Evolutionary conservation across 2,329 filamentous ascomycete species (phyloP).

Genomic region (Scedosporium aurantiacum): DNA sequence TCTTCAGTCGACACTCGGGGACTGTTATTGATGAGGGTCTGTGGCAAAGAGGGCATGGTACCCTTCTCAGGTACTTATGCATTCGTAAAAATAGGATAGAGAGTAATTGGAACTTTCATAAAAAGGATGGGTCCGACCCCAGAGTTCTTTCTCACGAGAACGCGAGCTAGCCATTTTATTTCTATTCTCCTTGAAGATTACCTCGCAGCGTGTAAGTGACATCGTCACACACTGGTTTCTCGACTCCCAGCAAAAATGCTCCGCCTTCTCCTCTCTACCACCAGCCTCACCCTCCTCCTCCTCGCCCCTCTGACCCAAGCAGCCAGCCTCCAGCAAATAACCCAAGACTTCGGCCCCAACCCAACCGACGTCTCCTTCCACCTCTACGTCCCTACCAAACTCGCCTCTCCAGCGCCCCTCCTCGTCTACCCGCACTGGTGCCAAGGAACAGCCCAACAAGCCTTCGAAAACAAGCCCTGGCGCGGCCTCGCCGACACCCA

Average conservation of each 20-base stretch:
- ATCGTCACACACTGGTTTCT: neutral
- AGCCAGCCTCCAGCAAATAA: conserved; percentile 2
- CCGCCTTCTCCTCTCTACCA: neutral
- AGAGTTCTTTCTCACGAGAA: no score
- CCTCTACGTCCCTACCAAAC: conserved; percentile 34
- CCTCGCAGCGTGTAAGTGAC: neutral
- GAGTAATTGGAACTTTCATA: no score
- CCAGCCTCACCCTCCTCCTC: neutral
- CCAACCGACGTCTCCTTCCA: conserved; percentile 41
- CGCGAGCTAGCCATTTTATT: no score
- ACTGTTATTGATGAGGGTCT: no score
- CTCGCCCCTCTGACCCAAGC: neutral
- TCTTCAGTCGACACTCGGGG: neutral
- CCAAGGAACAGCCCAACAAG: conserved; percentile 38
- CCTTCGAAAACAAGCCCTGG: conserved; percentile 39
- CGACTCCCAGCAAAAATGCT: neutral
- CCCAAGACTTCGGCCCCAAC: conserved; percentile 27
- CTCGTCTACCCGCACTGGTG: conserved; percentile 49
- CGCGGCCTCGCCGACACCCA: conserved; percentile 38
- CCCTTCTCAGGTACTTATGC: no score
- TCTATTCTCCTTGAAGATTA: no score
- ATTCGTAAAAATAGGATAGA: no score
- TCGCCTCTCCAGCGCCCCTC: conserved; percentile 34
- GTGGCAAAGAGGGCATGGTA: no score
- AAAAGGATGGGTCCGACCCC: no score